Evolutionary conservation across 169 alveolate genomes (phyloP).

Genomic region (Cryptosporidium parvum): DNA sequence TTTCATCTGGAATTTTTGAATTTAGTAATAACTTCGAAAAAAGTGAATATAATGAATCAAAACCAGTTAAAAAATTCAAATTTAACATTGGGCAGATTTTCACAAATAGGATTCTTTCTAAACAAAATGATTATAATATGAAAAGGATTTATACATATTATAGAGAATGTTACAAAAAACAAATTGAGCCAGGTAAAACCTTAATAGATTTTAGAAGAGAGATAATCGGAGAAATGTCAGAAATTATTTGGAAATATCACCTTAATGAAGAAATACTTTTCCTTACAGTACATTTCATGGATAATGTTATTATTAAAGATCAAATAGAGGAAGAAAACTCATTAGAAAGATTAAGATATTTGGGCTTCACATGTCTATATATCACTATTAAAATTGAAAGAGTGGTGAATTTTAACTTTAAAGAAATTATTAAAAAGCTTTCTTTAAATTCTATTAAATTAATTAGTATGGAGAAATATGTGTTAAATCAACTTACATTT

Average conservation of each 20-base stretch:
- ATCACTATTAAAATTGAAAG: constrained; percentile 52
- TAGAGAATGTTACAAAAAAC: constrained; percentile 34
- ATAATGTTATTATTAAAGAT: constrained; percentile 46
- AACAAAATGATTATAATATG: constrained; percentile 37
- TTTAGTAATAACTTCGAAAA: constrained; percentile 18
- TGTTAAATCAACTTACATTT: constrained; percentile 52
- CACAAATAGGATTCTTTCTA: constrained; percentile 18
- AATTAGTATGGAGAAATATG: constrained; percentile 27
- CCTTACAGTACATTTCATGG: constrained; percentile 36
- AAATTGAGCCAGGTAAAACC: constrained; percentile 7
- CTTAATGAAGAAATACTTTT: constrained; percentile 55
- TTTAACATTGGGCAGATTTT: constrained; percentile 21
- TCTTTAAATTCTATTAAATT: background rate
- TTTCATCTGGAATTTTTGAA: constrained; percentile 3
- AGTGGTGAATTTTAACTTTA: constrained; percentile 27
- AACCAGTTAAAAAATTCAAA: background rate
- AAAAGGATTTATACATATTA: constrained; percentile 20
- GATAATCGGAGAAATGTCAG: constrained; percentile 43
- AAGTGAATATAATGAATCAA: background rate
- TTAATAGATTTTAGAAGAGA: constrained; percentile 44
- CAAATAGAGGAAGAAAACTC: background rate
- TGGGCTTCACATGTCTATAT: constrained; percentile 59
- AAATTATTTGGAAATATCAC: constrained; percentile 50
- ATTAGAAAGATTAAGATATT: constrained; percentile 23
- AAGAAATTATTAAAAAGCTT: constrained; percentile 22